Evolutionary conservation across 768 basidiomycete genomes (phyloP).

Genomic region (Albatrellus ellisii): DNA sequence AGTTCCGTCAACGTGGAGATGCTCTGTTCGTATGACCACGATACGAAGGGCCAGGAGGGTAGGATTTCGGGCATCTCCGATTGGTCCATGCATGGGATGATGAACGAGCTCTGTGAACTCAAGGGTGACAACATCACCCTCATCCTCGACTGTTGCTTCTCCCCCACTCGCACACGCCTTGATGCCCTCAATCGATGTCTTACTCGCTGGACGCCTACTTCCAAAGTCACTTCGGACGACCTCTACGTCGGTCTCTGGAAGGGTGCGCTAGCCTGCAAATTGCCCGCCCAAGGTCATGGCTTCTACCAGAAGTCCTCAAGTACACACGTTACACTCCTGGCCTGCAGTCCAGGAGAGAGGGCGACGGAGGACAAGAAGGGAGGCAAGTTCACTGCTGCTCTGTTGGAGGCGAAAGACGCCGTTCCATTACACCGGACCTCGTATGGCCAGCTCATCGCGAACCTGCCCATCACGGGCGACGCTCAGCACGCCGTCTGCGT

Average conservation of each 20-base stretch:
- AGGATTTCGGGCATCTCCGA: constrained; percentile 53
- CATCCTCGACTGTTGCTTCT: constrained; percentile 54
- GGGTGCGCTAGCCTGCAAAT: constrained; percentile 31
- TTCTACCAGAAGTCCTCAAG: constrained; percentile 28
- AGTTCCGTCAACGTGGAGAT: constrained; percentile 35
- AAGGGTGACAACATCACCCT: constrained; percentile 65
- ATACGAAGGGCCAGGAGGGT: constrained; percentile 32
- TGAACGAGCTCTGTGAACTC: constrained; percentile 36
- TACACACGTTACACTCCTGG: constrained; percentile 43
- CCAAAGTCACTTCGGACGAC: constrained; percentile 40
- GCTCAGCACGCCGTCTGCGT: constrained; percentile 37
- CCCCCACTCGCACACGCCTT: constrained; percentile 25
- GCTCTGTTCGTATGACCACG: constrained; percentile 55
- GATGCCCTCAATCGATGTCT: constrained; percentile 31
- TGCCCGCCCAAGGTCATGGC: constrained; percentile 23
- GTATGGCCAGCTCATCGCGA: constrained; percentile 33
- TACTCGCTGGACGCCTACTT: constrained; percentile 40
- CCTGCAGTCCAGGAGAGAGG: constrained; percentile 38
- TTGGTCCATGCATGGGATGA: constrained; percentile 47
- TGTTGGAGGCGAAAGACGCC: constrained; percentile 33
- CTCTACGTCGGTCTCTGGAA: constrained; percentile 44
- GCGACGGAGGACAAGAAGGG: constrained; percentile 52
- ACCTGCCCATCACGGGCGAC: constrained; percentile 27
- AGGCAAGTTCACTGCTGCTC: constrained; percentile 44
- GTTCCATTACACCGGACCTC: constrained; percentile 41